Conservation (phyloP, 805 yeast species). For the Kregervanrija fluxuum region DNA sequence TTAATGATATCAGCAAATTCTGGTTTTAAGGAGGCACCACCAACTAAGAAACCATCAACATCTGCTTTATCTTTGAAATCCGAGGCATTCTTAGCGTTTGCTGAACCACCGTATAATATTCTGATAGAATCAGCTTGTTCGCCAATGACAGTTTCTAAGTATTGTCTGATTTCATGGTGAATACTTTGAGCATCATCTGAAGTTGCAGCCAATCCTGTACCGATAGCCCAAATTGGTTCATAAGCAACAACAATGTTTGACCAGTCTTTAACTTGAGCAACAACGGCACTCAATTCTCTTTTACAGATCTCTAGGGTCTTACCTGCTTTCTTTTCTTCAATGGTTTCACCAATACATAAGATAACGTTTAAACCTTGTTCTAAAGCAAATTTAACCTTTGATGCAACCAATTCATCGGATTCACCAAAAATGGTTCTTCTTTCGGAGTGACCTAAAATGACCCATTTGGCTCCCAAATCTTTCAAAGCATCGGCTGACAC, state of each 20-base stretch:
- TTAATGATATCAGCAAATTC: conserved; percentile 94
- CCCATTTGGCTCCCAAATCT: conserved; percentile 93
- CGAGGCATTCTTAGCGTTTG: conserved; percentile 86
- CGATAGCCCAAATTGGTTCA: conserved; percentile 99
- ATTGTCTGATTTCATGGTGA: conserved; percentile 82
- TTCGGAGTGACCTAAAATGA: conserved; percentile 96
- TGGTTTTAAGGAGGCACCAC: conserved; percentile 98
- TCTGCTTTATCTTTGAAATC: conserved; percentile 88
- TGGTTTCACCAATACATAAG: conserved; percentile 95
- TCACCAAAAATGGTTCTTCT: conserved; percentile 93
- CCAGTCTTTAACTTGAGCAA: conserved; percentile 81
- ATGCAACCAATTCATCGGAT: conserved; percentile 84
- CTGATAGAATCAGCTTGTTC: conserved; percentile 72
- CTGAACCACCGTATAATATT: conserved; percentile 98
- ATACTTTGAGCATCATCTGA: conserved; percentile 96
- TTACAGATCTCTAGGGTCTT: conserved; percentile 79
- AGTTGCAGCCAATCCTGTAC: conserved; percentile 98
- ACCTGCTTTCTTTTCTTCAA: conserved; percentile 89
- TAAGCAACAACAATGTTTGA: conserved; percentile 87
- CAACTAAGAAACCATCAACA: conserved; percentile 98
- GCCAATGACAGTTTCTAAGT: conserved; percentile 72
- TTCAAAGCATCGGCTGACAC: conserved; percentile 79
- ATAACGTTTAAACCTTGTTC: conserved; percentile 87
- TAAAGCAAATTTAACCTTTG: conserved; percentile 89
- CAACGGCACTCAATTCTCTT: conserved; percentile 85